Percentiles rank a stretch among this genome's conserved stretches.
phyloP scores from a whole-genome alignment of 2,329 filamentous ascomycete genomes.

The Phaeosphaeriaceae sp. region DNA sequence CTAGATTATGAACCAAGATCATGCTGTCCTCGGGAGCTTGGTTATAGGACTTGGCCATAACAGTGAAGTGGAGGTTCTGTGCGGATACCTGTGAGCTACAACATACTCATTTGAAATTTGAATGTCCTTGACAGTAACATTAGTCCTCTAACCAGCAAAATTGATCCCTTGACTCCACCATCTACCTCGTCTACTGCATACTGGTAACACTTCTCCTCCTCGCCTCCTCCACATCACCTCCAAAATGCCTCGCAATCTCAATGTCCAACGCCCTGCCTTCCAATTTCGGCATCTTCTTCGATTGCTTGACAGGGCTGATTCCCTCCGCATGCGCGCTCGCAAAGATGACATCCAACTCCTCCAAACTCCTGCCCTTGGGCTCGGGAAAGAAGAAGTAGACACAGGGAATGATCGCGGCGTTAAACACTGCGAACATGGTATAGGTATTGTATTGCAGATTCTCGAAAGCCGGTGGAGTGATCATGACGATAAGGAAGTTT shows the following conservation, averaged over 20 bases:
- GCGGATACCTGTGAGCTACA: too few relatives aligned
- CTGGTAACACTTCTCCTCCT: conserved; percentile 10
- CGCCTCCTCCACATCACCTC: conserved; percentile 16
- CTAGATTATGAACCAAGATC: not conserved
- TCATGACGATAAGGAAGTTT: conserved; percentile 69
- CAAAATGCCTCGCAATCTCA: conserved; percentile 13
- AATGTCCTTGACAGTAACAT: too few relatives aligned
- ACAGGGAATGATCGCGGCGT: conserved; percentile 59
- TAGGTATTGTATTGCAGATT: conserved; percentile 61
- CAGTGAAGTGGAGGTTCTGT: too few relatives aligned
- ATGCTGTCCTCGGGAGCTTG: too few relatives aligned
- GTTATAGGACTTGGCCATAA: too few relatives aligned
- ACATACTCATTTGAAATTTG: too few relatives aligned
- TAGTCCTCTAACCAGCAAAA: too few relatives aligned
- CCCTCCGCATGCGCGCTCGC: conserved; percentile 20
- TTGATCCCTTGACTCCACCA: too few relatives aligned
- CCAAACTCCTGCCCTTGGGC: conserved; percentile 53
- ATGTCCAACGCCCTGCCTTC: conserved; percentile 10
- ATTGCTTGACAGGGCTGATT: conserved; percentile 10
- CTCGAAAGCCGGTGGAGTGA: conserved; percentile 64
- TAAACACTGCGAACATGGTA: conserved; percentile 60
- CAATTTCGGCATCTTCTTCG: conserved; percentile 14
- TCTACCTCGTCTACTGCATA: not conserved
- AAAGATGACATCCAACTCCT: conserved; percentile 58
- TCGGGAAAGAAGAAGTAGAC: conserved; percentile 65